Conservation (phyloP, 345 rosid species). For the Corymbia maculata region DNA sequence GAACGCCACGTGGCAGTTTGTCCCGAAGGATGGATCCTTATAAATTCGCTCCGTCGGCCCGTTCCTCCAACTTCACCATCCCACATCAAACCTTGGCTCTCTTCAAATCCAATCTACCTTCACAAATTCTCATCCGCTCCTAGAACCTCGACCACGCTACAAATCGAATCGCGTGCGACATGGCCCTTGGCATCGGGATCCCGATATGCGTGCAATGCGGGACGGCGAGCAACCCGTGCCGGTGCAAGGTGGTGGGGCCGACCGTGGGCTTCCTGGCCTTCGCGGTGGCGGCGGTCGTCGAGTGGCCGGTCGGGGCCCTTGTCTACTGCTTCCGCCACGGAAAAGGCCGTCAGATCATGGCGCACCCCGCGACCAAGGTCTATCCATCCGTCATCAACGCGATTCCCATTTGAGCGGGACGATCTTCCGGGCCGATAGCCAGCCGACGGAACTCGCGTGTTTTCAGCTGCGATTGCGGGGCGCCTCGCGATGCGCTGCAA, state of each 20-base stretch:
- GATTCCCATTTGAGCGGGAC: constrained; percentile 39
- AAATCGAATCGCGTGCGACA: background rate
- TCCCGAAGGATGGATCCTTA: background rate
- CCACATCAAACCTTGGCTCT: background rate
- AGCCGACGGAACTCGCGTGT: background rate
- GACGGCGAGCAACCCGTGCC: constrained; percentile 56
- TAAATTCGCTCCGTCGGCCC: background rate
- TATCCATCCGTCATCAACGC: constrained; percentile 48
- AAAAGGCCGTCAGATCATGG: constrained; percentile 81
- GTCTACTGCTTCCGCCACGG: constrained; percentile 59
- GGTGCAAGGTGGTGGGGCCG: constrained; percentile 87
- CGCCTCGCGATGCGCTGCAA: background rate
- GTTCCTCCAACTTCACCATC: background rate
- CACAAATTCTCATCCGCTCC: background rate
- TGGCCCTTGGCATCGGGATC: constrained; percentile 11
- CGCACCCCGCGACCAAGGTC: constrained; percentile 70
- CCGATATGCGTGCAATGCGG: constrained; percentile 79
- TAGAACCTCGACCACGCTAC: background rate
- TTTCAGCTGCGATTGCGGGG: background rate
- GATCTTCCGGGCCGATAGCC: background rate
- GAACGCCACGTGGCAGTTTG: background rate
- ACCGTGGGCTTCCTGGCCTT: constrained; percentile 75
- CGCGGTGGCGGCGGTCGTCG: constrained; percentile 54
- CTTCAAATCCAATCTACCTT: background rate
- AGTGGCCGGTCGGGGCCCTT: constrained; percentile 87